Conservation (phyloP, 2,329 filamentous ascomycete genomes). For the Epichloe gansuensis region DNA sequence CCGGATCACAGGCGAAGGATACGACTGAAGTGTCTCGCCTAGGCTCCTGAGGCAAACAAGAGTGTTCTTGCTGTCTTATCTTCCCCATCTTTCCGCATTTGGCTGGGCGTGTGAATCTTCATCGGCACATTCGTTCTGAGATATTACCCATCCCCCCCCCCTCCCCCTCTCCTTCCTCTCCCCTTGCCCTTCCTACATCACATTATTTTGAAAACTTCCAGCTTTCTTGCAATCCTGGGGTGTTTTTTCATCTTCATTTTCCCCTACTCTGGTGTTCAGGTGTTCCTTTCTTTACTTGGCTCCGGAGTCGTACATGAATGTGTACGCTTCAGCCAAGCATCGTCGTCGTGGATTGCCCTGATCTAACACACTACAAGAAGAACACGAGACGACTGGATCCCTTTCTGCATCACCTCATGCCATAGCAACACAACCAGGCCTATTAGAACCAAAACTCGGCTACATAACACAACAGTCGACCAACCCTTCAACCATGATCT, state of each 20-base stretch:
- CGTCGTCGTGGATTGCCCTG: not conserved
- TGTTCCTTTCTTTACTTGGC: not conserved
- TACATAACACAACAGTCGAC: not conserved
- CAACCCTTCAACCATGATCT: slow-evolving; percentile 31
- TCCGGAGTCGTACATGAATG: not conserved
- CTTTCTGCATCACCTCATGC: not conserved
- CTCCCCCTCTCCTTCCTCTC: not conserved
- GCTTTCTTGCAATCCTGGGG: too few species aligned
- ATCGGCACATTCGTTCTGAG: not conserved
- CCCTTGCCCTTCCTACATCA: not conserved
- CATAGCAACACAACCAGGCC: not conserved
- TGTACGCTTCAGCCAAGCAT: not conserved
- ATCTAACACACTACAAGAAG: not conserved
- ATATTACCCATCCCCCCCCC: not conserved
- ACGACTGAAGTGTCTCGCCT: not conserved
- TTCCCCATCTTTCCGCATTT: slow-evolving; percentile 1
- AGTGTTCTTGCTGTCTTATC: slow-evolving; percentile 1
- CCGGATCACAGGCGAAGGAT: not conserved
- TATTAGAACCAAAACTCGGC: not conserved
- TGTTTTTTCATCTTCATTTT: not conserved
- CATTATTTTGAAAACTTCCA: not conserved
- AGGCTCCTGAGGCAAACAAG: not conserved
- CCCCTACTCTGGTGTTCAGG: not conserved
- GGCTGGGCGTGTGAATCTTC: not conserved
- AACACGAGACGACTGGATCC: not conserved